Percentiles rank a stretch among this genome's conserved stretches.
These are phyloP conservation scores for Blastocystis sp. DNA, from an alignment of 352 stramenopile genomes.

Conservation along the genomic window DNA sequence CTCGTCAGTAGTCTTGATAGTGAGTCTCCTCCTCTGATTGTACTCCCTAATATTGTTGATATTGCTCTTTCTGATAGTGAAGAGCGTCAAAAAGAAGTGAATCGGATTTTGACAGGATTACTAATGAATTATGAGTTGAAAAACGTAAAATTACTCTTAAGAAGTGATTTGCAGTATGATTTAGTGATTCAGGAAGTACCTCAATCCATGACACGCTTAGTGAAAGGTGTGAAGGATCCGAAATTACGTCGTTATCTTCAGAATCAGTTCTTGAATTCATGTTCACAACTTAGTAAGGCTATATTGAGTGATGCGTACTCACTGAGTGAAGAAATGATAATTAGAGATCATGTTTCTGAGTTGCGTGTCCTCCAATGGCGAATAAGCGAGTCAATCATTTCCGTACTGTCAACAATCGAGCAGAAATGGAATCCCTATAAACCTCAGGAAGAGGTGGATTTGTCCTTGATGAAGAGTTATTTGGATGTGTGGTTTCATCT, in stretches of 20 bases:
- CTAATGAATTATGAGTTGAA: slow-evolving; percentile 37
- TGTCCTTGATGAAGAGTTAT: slow-evolving; percentile 44
- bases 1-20: not conserved
- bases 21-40: not conserved
- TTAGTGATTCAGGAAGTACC: not conserved
- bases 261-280: slow-evolving; percentile 36
- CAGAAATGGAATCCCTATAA: slow-evolving; percentile 54
- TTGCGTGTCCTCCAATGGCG: slow-evolving; percentile 9
- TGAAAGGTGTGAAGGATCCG: not conserved
- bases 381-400: slow-evolving; percentile 28
- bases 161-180: not conserved
- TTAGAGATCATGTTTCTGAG: not conserved
- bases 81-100: slow-evolving; percentile 50
- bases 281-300: slow-evolving; percentile 1
- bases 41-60: slow-evolving; percentile 4
- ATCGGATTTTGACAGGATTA: slow-evolving; percentile 10
- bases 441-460: slow-evolving; percentile 4
- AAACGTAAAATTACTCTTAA: not conserved
- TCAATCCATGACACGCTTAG: not conserved
- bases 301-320: not conserved
- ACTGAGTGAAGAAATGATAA: too few relatives aligned
- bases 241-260: not conserved
- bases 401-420: slow-evolving; percentile 37
- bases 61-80: not conserved
- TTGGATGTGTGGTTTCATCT: slow-evolving; percentile 57